phyloP scores from a whole-genome alignment of 371 early-diverging fungal genomes.

The Quaeritorhiza haematococci region DNA sequence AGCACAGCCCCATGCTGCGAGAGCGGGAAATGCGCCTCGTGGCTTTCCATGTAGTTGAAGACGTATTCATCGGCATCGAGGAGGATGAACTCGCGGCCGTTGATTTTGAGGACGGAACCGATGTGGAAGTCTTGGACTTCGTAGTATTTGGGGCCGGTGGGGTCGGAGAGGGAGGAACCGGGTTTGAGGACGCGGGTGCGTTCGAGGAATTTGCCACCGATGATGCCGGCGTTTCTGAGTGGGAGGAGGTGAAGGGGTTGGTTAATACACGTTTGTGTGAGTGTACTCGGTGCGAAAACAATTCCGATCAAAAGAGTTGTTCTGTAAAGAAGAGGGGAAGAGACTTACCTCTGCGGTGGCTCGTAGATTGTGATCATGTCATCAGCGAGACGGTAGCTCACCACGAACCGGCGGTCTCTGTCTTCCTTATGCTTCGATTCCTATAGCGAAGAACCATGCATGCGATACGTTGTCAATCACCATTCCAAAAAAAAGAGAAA shows the following conservation, averaged over 20 bases:
- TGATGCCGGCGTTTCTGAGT: constrained; percentile 43
- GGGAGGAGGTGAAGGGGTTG: background rate
- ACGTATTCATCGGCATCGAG: constrained; percentile 58
- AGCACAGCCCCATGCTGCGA: constrained; percentile 13
- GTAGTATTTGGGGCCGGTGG: constrained; percentile 42
- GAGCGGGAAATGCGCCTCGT: constrained; percentile 10
- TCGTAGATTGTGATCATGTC: constrained; percentile 55
- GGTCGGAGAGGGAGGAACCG: constrained; percentile 33
- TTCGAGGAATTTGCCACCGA: constrained; percentile 59
- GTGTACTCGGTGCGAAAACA: background rate
- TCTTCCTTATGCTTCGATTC: constrained; percentile 52
- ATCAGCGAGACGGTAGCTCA: constrained; percentile 48
- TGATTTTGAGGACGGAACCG: constrained; percentile 37
- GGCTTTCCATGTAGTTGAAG: constrained; percentile 33
- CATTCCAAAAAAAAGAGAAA: background rate
- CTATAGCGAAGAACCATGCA: constrained; percentile 19
- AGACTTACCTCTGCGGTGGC: constrained; percentile 41
- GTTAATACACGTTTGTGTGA: background rate
- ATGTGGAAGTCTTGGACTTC: constrained; percentile 36
- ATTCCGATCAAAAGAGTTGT: background rate
- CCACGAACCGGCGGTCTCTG: constrained; percentile 45
- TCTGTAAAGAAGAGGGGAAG: background rate
- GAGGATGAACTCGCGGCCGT: constrained; percentile 39
- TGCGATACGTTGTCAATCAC: no score
- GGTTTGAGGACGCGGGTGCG: constrained; percentile 44